phyloP scores from a whole-genome alignment of 257 asterid species.

The Lithospermum erythrorhizon region DNA sequence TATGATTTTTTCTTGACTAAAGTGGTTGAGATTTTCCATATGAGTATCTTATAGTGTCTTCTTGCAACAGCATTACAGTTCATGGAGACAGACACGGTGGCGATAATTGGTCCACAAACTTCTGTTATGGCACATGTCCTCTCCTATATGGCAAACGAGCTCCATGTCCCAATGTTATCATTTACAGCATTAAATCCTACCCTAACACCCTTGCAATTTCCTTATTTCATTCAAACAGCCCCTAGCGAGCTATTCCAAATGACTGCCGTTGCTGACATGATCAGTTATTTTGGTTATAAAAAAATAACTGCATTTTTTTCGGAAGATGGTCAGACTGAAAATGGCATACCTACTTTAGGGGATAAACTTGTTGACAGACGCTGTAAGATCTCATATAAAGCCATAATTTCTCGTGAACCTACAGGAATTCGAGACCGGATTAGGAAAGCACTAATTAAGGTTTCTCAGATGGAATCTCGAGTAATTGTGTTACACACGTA shows the following conservation, averaged over 20 bases:
- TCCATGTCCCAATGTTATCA: conserved; percentile 23
- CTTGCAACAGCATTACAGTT: background rate
- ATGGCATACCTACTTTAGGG: conserved; percentile 12
- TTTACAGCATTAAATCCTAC: conserved; percentile 18
- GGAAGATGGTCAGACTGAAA: conserved; percentile 18
- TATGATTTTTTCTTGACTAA: too few species aligned
- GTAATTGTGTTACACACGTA: conserved; percentile 11
- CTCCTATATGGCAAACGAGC: conserved; percentile 23
- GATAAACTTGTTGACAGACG: conserved; percentile 14
- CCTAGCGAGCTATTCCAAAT: conserved; percentile 19
- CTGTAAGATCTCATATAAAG: conserved; percentile 17
- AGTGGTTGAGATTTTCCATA: too few species aligned
- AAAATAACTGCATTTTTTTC: conserved; percentile 9
- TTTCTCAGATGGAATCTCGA: conserved; percentile 11
- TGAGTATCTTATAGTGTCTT: background rate
- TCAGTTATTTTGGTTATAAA: conserved; percentile 10
- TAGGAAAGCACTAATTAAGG: conserved; percentile 9
- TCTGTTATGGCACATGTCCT: background rate
- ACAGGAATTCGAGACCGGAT: conserved; percentile 8
- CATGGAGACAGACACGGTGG: background rate
- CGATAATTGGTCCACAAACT: background rate
- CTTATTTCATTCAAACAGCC: conserved; percentile 20
- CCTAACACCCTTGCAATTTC: conserved; percentile 20
- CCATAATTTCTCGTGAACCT: conserved; percentile 17
- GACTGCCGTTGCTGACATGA: conserved; percentile 16